Evolutionary conservation across 1,284 basidiomycete species (phyloP), one percentile per base, ranked within the genome.

Genomic region (Fomes fomentarius): DNA sequence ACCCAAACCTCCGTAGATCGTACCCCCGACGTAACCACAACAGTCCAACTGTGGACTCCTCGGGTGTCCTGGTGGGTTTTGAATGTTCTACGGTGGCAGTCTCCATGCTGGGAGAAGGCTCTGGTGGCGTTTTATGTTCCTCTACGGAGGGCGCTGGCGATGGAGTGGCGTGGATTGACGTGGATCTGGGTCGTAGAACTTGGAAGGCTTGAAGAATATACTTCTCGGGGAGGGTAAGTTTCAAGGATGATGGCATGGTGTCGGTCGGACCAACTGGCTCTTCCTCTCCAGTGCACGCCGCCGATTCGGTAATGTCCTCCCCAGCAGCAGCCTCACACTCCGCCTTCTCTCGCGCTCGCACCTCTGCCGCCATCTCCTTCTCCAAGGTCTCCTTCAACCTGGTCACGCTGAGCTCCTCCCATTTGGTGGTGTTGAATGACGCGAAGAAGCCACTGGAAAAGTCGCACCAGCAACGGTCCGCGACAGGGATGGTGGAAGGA

Each of bases 391-490:
- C 65, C 59, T 66, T 70, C 42, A 83, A 64, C 43, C 73, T 74
- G 54, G 76, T 69, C 30, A 90, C 75, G 63, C 85, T 88, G 51
- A 77, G 68, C 54, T 72, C 69, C 66, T 92, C 90, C 89, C 89
- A 92, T 39, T 76, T 75, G 24, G 85, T 81, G 41, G 85, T 75
- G 58, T 91, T 87, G 70, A 84, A 89, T 8, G 88, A 85, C 56
- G 87, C 81, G 64, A 91, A 92, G 51, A 90, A 74, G 34, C 74
- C 71, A 22, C 74, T 71, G 33, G 80, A 78, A 60, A 89, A 71
- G 65, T 92, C 89, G 63, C 90, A 92, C 90, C 90, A 93, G 66
- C 90, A 92, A 39, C 89, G 83, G 63, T 92, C 89, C 4, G 79
- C 74, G 1, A 87, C 76, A 28, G 79, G 81, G 39, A 91, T 81